These are phyloP conservation scores for Pythium phragmiticola DNA, from an alignment of 352 stramenopile species.

Conservation along the genomic window DNA sequence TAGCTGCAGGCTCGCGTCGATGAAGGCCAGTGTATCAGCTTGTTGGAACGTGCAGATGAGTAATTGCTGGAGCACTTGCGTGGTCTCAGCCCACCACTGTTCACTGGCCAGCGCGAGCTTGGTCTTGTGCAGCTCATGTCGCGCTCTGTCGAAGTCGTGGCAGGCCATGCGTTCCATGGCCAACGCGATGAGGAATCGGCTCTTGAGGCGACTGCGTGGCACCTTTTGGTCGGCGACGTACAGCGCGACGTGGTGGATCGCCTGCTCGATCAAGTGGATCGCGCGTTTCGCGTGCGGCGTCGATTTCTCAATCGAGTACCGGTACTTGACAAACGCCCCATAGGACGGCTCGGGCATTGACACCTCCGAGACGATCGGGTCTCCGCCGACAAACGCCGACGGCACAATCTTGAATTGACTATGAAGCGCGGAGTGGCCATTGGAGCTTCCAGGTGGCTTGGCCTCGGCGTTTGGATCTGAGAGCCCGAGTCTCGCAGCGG, in stretches of 20 bases:
- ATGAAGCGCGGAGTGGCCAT: conserved; percentile 23
- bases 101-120: conserved; percentile 58
- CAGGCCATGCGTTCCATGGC: conserved; percentile 70
- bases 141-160: conserved; percentile 64
- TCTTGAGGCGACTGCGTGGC: conserved; percentile 71
- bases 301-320: conserved; percentile 53
- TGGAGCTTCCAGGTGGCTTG: conserved; percentile 17
- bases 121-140: conserved; percentile 66
- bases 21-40: conserved; percentile 64
- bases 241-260: conserved; percentile 69
- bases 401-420: conserved; percentile 72
- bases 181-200: conserved; percentile 66
- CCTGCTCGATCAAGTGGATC: conserved; percentile 76
- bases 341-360: conserved; percentile 47
- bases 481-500: conserved; percentile 56
- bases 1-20: conserved; percentile 79
- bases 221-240: conserved; percentile 66
- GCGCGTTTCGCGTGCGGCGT: conserved; percentile 67
- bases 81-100: conserved; percentile 72
- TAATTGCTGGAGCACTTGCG: conserved; percentile 74
- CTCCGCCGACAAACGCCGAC: conserved; percentile 67
- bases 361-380: conserved; percentile 58
- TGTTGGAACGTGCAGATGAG: conserved; percentile 75
- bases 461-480: conserved; percentile 21
- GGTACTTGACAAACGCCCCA: conserved; percentile 63